Evolutionary conservation across 441 rosid genomes (phyloP), one percentile per base, ranked within the genome.

Genomic region (Sinapis alba): DNA sequence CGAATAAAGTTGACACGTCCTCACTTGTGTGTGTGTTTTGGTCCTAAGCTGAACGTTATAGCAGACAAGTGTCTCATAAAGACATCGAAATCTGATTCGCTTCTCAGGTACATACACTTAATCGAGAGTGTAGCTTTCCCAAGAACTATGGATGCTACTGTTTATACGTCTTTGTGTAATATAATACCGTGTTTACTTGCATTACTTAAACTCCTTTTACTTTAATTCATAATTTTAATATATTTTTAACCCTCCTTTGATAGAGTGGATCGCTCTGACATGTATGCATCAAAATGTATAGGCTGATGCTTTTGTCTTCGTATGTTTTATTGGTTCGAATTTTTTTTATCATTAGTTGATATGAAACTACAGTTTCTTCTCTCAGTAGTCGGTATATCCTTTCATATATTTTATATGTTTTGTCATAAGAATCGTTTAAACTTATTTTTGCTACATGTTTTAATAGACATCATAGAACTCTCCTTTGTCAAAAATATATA

Each of bases 121-220:
- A 71, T 65, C 80, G 65, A 32, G 76, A 21, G 54, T 53, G 81
- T 78, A 61, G 69, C 70, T 73, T 78, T 78, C 80, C 77, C 81
- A 28, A 21, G 5, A 53, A 67, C 78, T 72, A 78, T 78, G 81
- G 81, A 78, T 64, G 73, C 68, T 72, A 78, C 81, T 78, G 16
- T 78, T 71, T 19, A 27, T 43, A 28, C 56, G 28, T 57, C 30
- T 47, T 23, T 57, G 26, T 70, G 66, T 76, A 43, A 53, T 56
- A 56, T 56, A 43, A 21, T 62, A 27, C 34, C n/a, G 62, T 58
- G 57, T 71, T 74, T 71, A 32, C 76, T 71, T 77, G 63, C 63
- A 47, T 71, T 34, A 65, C 68, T 58, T 58, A 20, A 71, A 77
- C 68, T 71, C 72, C 27, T 27, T 62, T 64, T 45, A 21, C 20